Evolutionary conservation across 192 early-diverging fungal genomes (phyloP), one percentile per base, ranked within the genome.

Genomic region (Gryganskiella cystojenkinii): DNA sequence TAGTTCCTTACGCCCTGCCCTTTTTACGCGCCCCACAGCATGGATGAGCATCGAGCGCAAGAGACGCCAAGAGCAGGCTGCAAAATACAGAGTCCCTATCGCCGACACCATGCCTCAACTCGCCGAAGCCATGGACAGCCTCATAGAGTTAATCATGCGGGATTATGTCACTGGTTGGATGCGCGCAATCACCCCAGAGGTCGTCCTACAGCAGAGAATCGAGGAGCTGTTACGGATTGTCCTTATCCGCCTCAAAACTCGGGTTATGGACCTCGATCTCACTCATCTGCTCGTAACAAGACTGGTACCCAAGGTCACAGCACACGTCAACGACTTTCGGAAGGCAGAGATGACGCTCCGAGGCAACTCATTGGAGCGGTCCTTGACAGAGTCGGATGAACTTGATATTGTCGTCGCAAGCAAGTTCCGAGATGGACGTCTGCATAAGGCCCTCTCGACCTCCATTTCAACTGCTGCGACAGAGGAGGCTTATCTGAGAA

Each of bases 221-320:
- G 88, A 91, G 33, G 64, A 79, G 31, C 56, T 85, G 14, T 54
- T 92, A 19, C 76, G 85, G 30, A 61, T 71, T 35, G 82, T 82
- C 0, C 56, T 80, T 25, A 49, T 67, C 14, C 51, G 65, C 1
- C 47, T 90, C 43, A 79, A 74, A 17, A 28, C 51, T 24, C 81
- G 90, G 17, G 37, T 86, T 20, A 69, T 84, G 46, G 59, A 78
- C 14, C 64, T 90, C 30, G 95, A 97, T 62, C 60, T 87, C 25
- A 80, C 89, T 0, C 79, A 88, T 27, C 65, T 95, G 25, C 56
- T 91, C 1, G 82, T 93, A 13, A 83, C 82, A 14, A 83, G 85
- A 35, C 67, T 93, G 22, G 60, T 95, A 47, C 92, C 94, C 30
- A 79, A 90, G 28, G 67, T 93, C n/a, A 94, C 93, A 0, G 54